Percentiles rank a stretch among this genome's conserved stretches.
phyloP scores from a whole-genome alignment of 768 basidiomycete species.

The Pulveroboletus sp. region DNA sequence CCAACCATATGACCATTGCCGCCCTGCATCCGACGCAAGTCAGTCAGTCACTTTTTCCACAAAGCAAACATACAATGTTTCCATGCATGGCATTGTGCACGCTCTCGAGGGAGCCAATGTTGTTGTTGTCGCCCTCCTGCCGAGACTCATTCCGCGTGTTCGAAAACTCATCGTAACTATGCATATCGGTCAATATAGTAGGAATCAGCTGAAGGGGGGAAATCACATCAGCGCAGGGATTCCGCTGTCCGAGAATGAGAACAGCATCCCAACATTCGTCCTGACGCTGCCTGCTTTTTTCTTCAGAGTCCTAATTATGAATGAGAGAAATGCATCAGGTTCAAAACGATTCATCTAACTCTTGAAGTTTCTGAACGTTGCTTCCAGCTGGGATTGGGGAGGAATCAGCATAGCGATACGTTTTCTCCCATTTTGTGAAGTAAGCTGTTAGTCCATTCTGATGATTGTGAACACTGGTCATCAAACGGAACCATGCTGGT shows the following conservation, averaged over 20 bases:
- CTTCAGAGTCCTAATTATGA: slow-evolving; percentile 14
- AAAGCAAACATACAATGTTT: slow-evolving; percentile 12
- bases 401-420: slow-evolving; percentile 16
- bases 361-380: slow-evolving; percentile 8
- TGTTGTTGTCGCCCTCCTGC: slow-evolving; percentile 5
- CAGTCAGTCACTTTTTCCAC: background rate
- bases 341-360: slow-evolving; percentile 3
- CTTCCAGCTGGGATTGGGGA: slow-evolving; percentile 11
- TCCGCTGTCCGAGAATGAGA: slow-evolving; percentile 15
- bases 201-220: background rate
- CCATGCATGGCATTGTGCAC: slow-evolving; percentile 19
- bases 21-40: slow-evolving; percentile 8
- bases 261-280: slow-evolving; percentile 16
- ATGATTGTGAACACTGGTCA: background rate
- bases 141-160: slow-evolving; percentile 21
- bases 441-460: slow-evolving; percentile 14
- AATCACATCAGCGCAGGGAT: slow-evolving; percentile 11
- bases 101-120: slow-evolving; percentile 18
- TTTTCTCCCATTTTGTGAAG: slow-evolving; percentile 17
- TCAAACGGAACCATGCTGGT: background rate
- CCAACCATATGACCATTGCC: slow-evolving; percentile 27
- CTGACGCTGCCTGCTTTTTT: slow-evolving; percentile 8
- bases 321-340: background rate
- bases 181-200: background rate
- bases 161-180: slow-evolving; percentile 29